Percentiles rank a stretch among this genome's conserved stretches.
These are phyloP conservation scores for Vigna unguiculata DNA, from an alignment of 306 rosid genomes.

Conservation along the genomic window DNA sequence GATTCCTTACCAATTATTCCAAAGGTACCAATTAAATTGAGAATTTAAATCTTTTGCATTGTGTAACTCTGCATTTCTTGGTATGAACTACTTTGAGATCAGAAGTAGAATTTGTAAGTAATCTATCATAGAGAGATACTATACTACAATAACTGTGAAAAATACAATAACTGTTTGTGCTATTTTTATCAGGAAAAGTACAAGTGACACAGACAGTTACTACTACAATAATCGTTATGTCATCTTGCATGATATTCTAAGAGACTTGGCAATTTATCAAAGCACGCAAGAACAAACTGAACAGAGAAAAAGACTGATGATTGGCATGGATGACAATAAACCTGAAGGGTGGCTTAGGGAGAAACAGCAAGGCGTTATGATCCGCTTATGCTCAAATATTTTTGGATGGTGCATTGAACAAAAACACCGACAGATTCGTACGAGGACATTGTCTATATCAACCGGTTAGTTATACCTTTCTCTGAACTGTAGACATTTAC, in stretches of 20 bases:
- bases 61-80: background rate
- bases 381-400: too few relatives aligned
- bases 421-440: constrained; percentile 38
- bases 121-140: background rate
- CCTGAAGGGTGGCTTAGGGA: constrained; percentile 38
- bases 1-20: background rate
- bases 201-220: constrained; percentile 44
- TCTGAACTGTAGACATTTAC: background rate
- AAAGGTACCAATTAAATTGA: constrained; percentile 7
- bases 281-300: constrained; percentile 40
- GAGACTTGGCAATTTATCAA: constrained; percentile 62
- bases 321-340: constrained; percentile 44
- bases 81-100: background rate
- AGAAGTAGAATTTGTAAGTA: background rate
- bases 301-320: constrained; percentile 52
- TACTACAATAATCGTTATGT: constrained; percentile 58
- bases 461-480: constrained; percentile 56
- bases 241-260: constrained; percentile 58
- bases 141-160: too few relatives aligned
- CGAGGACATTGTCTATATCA: constrained; percentile 57
- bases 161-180: too few relatives aligned
- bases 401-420: too few relatives aligned
- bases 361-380: constrained; percentile 33
- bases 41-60: background rate
- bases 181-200: constrained; percentile 53